These are phyloP conservation scores for Candida multigemmis DNA, from an alignment of 805 yeast species.

Conservation along the genomic window DNA sequence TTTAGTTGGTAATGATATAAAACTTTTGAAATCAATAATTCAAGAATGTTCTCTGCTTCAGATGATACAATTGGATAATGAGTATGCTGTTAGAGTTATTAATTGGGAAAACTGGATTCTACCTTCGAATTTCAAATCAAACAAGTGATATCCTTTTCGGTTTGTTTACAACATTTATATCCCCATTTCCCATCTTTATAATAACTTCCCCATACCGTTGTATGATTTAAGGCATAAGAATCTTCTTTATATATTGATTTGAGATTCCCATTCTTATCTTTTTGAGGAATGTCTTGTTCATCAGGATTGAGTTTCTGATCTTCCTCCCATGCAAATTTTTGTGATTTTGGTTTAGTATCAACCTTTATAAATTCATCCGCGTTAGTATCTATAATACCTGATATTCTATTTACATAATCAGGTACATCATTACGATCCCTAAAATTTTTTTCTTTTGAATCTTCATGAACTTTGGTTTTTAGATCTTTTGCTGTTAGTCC, in stretches of 20 bases:
- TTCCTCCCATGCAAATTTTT: conserved; percentile 29
- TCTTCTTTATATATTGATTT: conserved; percentile 7
- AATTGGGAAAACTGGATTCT: conserved; percentile 11
- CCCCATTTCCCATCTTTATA: conserved; percentile 14
- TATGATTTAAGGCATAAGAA: conserved; percentile 4
- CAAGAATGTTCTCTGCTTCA: conserved; percentile 3
- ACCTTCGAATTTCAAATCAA: not conserved
- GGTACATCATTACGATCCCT: conserved; percentile 74
- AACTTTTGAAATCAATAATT: conserved; percentile 5
- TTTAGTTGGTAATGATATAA: conserved; percentile 8
- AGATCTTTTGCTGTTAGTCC: conserved; percentile 18
- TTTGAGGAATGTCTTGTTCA: not conserved
- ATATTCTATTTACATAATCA: conserved; percentile 42
- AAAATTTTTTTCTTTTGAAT: conserved; percentile 34
- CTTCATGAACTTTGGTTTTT: conserved; percentile 14
- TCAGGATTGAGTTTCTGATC: not conserved
- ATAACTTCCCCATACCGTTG: conserved; percentile 11
- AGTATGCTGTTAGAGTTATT: conserved; percentile 6
- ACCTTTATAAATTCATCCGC: too few species aligned
- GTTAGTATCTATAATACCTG: conserved; percentile 6
- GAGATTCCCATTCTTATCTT: conserved; percentile 4
- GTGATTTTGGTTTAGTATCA: too few species aligned
- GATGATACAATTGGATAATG: conserved; percentile 8
- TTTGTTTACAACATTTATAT: conserved; percentile 10
- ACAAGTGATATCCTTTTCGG: conserved; percentile 4